phyloP scores from a whole-genome alignment of 108 stramenopile species.

The Nitzschia inconspicua region DNA sequence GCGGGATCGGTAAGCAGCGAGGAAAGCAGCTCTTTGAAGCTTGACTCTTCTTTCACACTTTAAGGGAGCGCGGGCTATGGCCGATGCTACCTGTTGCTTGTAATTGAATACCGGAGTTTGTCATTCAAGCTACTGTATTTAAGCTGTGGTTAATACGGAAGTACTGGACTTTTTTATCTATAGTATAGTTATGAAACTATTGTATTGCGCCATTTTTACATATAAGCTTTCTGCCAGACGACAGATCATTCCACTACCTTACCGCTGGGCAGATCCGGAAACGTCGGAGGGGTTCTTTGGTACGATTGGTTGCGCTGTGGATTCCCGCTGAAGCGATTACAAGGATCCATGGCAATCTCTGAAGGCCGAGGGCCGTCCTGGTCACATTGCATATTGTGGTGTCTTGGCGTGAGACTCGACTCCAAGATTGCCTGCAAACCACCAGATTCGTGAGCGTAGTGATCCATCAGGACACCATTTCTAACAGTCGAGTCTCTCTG shows the following conservation, averaged over 20 bases:
- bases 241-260: background rate
- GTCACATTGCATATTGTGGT: slow-evolving; percentile 6
- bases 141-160: background rate
- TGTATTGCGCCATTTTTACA: background rate
- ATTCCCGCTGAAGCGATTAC: background rate
- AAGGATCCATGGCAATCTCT: background rate
- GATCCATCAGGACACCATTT: background rate
- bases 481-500: background rate
- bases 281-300: slow-evolving; percentile 6
- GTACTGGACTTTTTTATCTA: background rate
- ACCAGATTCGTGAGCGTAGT: slow-evolving; percentile 12
- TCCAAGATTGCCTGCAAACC: slow-evolving; percentile 28
- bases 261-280: slow-evolving; percentile 2
- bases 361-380: background rate
- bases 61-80: background rate
- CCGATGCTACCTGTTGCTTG: background rate
- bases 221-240: background rate
- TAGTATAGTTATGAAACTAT: background rate
- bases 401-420: slow-evolving; percentile 13
- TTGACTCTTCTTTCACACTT: background rate
- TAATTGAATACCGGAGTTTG: background rate
- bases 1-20: background rate
- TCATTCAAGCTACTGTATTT: background rate
- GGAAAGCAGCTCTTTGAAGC: background rate
- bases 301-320: background rate